Evolutionary conservation across 306 rosid genomes (phyloP), one percentile per base, ranked within the genome.

Genomic region (Comarum palustre): DNA sequence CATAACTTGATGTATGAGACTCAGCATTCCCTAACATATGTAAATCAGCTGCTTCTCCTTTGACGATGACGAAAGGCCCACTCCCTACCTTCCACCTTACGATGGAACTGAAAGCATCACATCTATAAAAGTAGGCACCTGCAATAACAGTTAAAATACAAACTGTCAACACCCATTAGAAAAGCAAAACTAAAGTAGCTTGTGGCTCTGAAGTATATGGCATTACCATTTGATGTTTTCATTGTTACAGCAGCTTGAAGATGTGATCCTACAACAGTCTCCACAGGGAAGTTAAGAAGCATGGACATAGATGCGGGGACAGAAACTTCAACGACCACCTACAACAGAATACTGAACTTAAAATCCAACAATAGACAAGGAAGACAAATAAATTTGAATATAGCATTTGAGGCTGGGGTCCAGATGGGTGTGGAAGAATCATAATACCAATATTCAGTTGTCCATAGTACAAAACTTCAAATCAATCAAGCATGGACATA

Each of bases 201-300:
- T 9, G 78, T 64, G 63, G 77, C 77, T 80, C 47, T 34, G 46
- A 27, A 43, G 9, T 17, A 69, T 25, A 75, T 59, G 72, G 65
- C 62, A 67, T 78, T 77, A 93, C 98, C 97, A 78, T 87, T 91
- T 41, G 87, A 82, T 77, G 96, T 79, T 83, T 89, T 87, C 98
- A 93, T 85, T 77, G 96, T 89, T 73, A 91, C 94, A 24, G 96
- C 93, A 79, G 96, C 96, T 80, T 81, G 86, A 75, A 93, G 90
- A 85, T 86, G 82, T 58, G 96, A 87, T 76, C 96, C 96, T 80
- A 93, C 90, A 78, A 86, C 87, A 83, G 97, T 89, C 83, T 93
- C 98, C 32, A 93, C 94, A 63, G 90, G 97, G 80, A 89, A 89
- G 75, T 75, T 79, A 77, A 13, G 89, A 80, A 93, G 92, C 91